phyloP scores from a whole-genome alignment of 176 grass and related monocot genomes.

The Triticum timopheevii region DNA sequence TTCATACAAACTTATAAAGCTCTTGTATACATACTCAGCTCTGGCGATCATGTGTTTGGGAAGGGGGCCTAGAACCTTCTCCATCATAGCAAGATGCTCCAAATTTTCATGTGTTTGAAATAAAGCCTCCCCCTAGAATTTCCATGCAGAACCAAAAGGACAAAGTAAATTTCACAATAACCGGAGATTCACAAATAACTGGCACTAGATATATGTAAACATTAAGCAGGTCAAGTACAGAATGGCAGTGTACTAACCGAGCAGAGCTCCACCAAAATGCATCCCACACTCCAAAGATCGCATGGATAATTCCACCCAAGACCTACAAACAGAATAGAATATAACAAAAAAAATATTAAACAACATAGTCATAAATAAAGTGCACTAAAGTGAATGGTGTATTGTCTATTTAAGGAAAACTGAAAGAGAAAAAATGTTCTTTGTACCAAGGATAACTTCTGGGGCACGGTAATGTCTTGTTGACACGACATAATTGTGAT shows the following conservation, averaged over 20 bases:
- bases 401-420: not conserved
- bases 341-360: slow-evolving; percentile 16
- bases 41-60: slow-evolving; percentile 77
- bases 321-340: slow-evolving; percentile 50
- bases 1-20: slow-evolving; percentile 19
- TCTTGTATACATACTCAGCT: slow-evolving; percentile 62
- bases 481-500: slow-evolving; percentile 91
- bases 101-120: slow-evolving; percentile 98
- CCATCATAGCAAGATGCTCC: slow-evolving; percentile 99
- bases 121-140: slow-evolving; percentile 71
- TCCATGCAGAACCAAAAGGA: slow-evolving; percentile 23
- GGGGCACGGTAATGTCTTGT: slow-evolving; percentile 96
- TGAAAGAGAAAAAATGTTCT: not conserved
- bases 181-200: slow-evolving; percentile 7
- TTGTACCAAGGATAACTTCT: slow-evolving; percentile 97
- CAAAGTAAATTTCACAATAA: slow-evolving; percentile 23
- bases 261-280: slow-evolving; percentile 96
- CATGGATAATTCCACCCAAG: slow-evolving; percentile 98
- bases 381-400: slow-evolving; percentile 10
- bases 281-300: slow-evolving; percentile 95
- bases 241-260: slow-evolving; percentile 60
- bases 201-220: slow-evolving; percentile 11
- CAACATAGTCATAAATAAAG: not conserved
- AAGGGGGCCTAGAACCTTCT: slow-evolving; percentile 76
- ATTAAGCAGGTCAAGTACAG: not conserved